Percentiles rank a stretch among this genome's conserved stretches.
phyloP scores from a whole-genome alignment of 495 filamentous ascomycete species.

The Neurospora sp. region DNA sequence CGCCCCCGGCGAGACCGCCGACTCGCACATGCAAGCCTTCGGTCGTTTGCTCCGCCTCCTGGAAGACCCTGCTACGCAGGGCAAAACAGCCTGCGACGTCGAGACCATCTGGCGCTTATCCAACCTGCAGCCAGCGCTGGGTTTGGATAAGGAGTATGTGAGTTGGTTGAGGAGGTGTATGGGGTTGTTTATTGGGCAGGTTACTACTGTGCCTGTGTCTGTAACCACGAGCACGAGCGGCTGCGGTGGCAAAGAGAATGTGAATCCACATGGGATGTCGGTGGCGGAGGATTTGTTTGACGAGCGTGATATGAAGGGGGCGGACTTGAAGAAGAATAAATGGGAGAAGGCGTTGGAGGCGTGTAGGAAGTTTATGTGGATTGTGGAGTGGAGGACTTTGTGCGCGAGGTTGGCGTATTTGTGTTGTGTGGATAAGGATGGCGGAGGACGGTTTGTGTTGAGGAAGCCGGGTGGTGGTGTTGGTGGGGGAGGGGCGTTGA shows the following conservation, averaged over 20 bases:
- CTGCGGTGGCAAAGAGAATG: background rate
- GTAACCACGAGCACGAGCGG: background rate
- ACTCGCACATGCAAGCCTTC: background rate
- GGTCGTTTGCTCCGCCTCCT: background rate
- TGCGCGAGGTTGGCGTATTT: slow-evolving; percentile 4
- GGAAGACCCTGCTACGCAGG: background rate
- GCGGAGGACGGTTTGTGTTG: background rate
- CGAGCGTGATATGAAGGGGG: background rate
- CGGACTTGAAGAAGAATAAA: background rate
- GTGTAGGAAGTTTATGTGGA: slow-evolving; percentile 4
- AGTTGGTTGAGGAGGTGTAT: slow-evolving; percentile 1
- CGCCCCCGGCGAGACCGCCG: background rate
- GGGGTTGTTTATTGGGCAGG: background rate
- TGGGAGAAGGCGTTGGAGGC: slow-evolving; percentile 1
- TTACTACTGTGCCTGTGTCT: background rate
- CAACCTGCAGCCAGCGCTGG: background rate
- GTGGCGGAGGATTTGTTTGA: background rate
- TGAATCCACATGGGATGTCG: background rate
- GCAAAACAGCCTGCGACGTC: background rate
- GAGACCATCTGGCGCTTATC: slow-evolving; percentile 1
- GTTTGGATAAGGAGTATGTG: background rate
- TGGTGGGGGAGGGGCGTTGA: background rate
- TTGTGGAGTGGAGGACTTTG: background rate
- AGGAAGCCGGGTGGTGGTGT: slow-evolving; percentile 1
- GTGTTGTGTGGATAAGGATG: background rate